phyloP scores from a whole-genome alignment of 2,329 filamentous ascomycete species.

The Clonostachys rhizophaga region DNA sequence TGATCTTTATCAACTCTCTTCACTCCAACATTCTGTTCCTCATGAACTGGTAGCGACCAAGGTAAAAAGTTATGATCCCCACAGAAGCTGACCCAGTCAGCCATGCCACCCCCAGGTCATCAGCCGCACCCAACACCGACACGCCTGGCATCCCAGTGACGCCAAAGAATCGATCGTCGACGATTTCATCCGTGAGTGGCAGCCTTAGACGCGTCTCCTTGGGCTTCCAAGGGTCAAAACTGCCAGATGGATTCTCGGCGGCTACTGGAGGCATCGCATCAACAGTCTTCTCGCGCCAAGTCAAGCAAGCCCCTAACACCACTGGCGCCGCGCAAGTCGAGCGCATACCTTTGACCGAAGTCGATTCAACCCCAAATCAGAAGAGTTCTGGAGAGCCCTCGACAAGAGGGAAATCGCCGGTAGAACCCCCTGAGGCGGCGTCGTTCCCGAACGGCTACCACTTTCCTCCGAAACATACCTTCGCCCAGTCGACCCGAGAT shows the following conservation, averaged over 20 bases:
- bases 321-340: background rate
- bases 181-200: slow-evolving; percentile 20
- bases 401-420: background rate
- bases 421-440: slow-evolving; percentile 22
- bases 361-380: background rate
- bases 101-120: too few relatives aligned
- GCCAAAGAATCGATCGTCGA: slow-evolving; percentile 3
- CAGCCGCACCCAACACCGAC: too few relatives aligned
- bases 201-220: slow-evolving; percentile 23
- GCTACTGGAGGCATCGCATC: slow-evolving; percentile 40
- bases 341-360: background rate
- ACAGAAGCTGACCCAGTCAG: too few relatives aligned
- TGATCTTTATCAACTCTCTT: too few relatives aligned
- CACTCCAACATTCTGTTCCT: too few relatives aligned
- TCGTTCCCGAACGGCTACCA: slow-evolving; percentile 61
- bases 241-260: slow-evolving; percentile 41
- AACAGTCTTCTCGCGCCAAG: slow-evolving; percentile 22
- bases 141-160: too few relatives aligned
- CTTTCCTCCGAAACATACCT: slow-evolving; percentile 57
- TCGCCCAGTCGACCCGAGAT: slow-evolving; percentile 52
- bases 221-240: slow-evolving; percentile 37
- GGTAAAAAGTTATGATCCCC: too few relatives aligned
- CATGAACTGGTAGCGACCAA: too few relatives aligned
- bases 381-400: too few relatives aligned
- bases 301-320: background rate